phyloP scores from a whole-genome alignment of 2,329 filamentous ascomycete species.

The Fusarium nematophilum region DNA sequence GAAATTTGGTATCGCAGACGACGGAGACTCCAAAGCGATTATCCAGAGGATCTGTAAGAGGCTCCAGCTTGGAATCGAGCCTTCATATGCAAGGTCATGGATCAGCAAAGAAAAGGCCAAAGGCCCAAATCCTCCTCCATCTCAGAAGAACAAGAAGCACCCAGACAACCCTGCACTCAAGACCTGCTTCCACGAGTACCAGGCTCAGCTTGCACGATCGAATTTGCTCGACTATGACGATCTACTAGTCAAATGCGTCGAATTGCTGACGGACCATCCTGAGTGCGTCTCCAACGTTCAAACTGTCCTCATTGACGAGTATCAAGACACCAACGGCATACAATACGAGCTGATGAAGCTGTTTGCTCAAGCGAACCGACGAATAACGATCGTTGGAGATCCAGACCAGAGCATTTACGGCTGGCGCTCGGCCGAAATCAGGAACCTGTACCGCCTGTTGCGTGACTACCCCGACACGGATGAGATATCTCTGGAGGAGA shows the following conservation, averaged over 20 bases:
- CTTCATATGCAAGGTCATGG: slow-evolving; percentile 75
- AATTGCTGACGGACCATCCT: slow-evolving; percentile 79
- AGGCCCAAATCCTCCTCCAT: slow-evolving; percentile 59
- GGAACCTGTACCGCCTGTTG: slow-evolving; percentile 84
- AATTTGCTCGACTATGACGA: slow-evolving; percentile 97
- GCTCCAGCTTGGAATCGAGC: slow-evolving; percentile 74
- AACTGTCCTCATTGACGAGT: slow-evolving; percentile 94
- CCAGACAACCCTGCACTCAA: slow-evolving; percentile 69
- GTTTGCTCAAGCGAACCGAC: slow-evolving; percentile 76
- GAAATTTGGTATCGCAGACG: slow-evolving; percentile 92
- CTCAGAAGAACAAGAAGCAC: slow-evolving; percentile 49
- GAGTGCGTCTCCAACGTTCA: slow-evolving; percentile 90
- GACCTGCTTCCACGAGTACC: slow-evolving; percentile 78
- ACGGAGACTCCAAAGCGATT: slow-evolving; percentile 81
- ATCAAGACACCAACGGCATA: slow-evolving; percentile 95
- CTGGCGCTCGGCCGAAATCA: slow-evolving; percentile 92
- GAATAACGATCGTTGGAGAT: slow-evolving; percentile 96
- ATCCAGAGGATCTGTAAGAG: slow-evolving; percentile 86
- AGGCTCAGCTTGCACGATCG: slow-evolving; percentile 77
- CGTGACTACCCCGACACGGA: slow-evolving; percentile 80
- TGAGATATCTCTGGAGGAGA: slow-evolving; percentile 89
- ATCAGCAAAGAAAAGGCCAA: slow-evolving; percentile 77
- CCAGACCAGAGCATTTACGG: slow-evolving; percentile 98
- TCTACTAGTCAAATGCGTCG: slow-evolving; percentile 83
- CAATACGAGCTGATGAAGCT: slow-evolving; percentile 96